These are phyloP conservation scores for Puccinia triticina DNA, from an alignment of 1,284 basidiomycete genomes.

Conservation along the genomic window DNA sequence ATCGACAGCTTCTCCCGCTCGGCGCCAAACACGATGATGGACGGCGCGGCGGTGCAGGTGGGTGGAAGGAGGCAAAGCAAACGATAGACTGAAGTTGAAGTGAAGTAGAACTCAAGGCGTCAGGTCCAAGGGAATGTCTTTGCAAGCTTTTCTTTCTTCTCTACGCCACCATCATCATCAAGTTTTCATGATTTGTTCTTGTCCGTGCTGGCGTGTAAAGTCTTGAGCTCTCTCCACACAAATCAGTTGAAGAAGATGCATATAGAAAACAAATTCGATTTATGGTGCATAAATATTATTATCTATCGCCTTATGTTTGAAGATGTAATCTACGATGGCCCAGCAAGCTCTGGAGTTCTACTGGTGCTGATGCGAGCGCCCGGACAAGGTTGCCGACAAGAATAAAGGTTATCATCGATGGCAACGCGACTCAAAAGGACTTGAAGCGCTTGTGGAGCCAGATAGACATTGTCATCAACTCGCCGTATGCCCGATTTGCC, in stretches of 20 bases:
- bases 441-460: no score
- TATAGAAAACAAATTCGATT: neutral
- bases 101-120: no score
- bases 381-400: neutral
- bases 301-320: neutral
- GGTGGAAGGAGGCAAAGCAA: no score
- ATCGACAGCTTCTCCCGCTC: neutral
- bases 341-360: slow-evolving; percentile 28
- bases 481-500: no score
- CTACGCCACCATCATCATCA: neutral
- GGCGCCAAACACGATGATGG: neutral
- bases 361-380: slow-evolving; percentile 19
- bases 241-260: neutral
- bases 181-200: slow-evolving; percentile 5
- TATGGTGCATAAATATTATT: neutral
- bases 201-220: neutral
- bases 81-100: no score
- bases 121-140: no score
- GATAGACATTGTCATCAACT: no score
- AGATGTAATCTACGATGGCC: slow-evolving; percentile 11
- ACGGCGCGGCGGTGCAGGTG: neutral
- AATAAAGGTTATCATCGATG: no score
- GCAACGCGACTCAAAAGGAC: no score
- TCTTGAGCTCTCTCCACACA: neutral
- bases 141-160: no score